phyloP scores from a whole-genome alignment of 2,329 filamentous ascomycete genomes.

The Cercospora zeae-maydis region DNA sequence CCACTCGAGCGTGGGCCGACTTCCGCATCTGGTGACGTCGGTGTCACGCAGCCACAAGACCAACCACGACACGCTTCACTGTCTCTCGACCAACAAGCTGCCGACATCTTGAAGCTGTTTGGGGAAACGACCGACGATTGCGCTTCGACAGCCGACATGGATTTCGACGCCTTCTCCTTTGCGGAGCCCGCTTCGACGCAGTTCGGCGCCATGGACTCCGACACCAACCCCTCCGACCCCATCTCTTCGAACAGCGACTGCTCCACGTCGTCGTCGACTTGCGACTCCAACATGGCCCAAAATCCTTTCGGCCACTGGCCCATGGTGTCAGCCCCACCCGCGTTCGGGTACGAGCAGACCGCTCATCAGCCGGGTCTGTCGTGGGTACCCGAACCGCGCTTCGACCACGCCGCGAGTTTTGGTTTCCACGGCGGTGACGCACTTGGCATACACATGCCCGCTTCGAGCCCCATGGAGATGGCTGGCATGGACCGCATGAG shows the following conservation, averaged over 20 bases:
- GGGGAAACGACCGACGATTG: slow-evolving; percentile 11
- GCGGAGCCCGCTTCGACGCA: slow-evolving; percentile 16
- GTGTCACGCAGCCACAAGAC: slow-evolving; percentile 20
- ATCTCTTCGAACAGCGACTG: slow-evolving; percentile 11
- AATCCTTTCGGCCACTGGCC: slow-evolving; percentile 16
- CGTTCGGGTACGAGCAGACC: slow-evolving; percentile 16
- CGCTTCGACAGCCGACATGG: slow-evolving; percentile 15
- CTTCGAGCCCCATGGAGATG: slow-evolving; percentile 20
- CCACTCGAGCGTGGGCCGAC: slow-evolving; percentile 16
- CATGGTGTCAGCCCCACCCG: slow-evolving; percentile 7
- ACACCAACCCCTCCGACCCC: slow-evolving; percentile 15
- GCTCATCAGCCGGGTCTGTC: slow-evolving; percentile 12
- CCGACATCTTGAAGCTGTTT: slow-evolving; percentile 17
- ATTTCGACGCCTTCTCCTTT: slow-evolving; percentile 16
- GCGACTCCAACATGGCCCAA: slow-evolving; percentile 16
- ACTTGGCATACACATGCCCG: slow-evolving; percentile 23
- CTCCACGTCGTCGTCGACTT: slow-evolving; percentile 19
- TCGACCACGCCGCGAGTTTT: slow-evolving; percentile 16
- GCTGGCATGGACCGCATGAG: slow-evolving; percentile 10
- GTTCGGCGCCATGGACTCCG: slow-evolving; percentile 19
- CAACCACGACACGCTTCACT: slow-evolving; percentile 18
- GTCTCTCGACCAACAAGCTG: slow-evolving; percentile 23
- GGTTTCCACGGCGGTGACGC: slow-evolving; percentile 15
- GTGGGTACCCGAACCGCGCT: slow-evolving; percentile 20
- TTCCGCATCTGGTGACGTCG: slow-evolving; percentile 21